phyloP scores from a whole-genome alignment of 441 rosid genomes.

The Syzygium malaccense region DNA sequence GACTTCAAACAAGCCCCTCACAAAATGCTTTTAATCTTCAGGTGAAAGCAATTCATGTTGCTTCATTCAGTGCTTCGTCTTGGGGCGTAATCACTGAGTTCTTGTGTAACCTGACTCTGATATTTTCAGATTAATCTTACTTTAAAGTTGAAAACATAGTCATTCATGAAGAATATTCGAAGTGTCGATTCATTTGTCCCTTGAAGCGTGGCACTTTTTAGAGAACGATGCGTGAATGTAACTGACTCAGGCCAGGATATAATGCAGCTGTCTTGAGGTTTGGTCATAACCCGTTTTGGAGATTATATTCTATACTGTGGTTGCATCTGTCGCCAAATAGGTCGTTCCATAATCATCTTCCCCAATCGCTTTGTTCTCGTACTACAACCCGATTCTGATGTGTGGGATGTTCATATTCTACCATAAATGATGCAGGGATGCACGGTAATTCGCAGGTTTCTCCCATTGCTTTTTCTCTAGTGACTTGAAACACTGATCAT shows the following conservation, averaged over 20 bases:
- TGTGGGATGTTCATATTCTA: conserved; percentile 63
- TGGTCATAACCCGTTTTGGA: neutral
- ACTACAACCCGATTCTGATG: conserved; percentile 71
- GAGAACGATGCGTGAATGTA: neutral
- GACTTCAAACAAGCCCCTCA: neutral
- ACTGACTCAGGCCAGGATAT: neutral
- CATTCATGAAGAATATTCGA: neutral
- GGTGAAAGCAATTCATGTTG: neutral
- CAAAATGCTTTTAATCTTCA: neutral
- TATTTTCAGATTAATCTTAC: neutral
- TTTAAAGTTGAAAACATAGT: neutral
- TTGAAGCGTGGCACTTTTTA: neutral
- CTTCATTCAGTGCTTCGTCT: neutral
- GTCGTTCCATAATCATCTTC: conserved; percentile 36
- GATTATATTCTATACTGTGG: neutral
- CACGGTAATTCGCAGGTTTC: conserved; percentile 37
- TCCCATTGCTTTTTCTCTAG: neutral
- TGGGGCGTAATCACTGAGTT: neutral
- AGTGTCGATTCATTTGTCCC: neutral
- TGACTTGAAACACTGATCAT: neutral
- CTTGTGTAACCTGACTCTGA: neutral
- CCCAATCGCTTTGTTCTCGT: conserved; percentile 70
- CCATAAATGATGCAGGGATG: conserved; percentile 54
- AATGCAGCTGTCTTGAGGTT: neutral
- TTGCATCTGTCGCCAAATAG: neutral